Conservation (phyloP, 495 filamentous ascomycete genomes). For the Neurospora discreta region DNA sequence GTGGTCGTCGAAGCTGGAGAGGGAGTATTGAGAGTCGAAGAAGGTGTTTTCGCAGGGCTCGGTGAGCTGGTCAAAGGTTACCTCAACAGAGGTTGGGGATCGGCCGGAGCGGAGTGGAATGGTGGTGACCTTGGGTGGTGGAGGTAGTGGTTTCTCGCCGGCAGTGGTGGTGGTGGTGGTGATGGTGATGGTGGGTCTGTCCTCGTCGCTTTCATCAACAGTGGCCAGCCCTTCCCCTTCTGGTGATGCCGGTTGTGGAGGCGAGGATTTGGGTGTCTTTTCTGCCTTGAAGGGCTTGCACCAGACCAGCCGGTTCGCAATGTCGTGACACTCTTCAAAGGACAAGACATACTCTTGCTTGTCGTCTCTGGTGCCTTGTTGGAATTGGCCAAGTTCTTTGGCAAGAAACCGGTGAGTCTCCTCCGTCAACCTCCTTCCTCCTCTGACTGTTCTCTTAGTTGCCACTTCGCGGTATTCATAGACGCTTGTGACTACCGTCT, state of each 20-base stretch:
- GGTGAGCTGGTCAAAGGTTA: slow-evolving; percentile 59
- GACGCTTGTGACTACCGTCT: slow-evolving; percentile 68
- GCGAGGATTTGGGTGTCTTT: not conserved
- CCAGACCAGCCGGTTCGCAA: slow-evolving; percentile 64
- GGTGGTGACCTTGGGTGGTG: slow-evolving; percentile 10
- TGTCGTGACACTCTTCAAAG: slow-evolving; percentile 72
- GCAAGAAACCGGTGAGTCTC: slow-evolving; percentile 57
- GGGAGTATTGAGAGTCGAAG: slow-evolving; percentile 43
- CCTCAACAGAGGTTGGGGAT: slow-evolving; percentile 38
- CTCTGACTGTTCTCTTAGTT: slow-evolving; percentile 56
- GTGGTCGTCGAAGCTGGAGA: slow-evolving; percentile 62
- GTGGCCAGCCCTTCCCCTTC: slow-evolving; percentile 28
- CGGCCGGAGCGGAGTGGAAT: slow-evolving; percentile 39
- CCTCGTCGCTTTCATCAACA: slow-evolving; percentile 39
- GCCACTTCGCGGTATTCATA: slow-evolving; percentile 81
- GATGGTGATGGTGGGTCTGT: slow-evolving; percentile 10
- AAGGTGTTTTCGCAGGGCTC: slow-evolving; percentile 67
- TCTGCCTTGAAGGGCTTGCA: slow-evolving; percentile 37
- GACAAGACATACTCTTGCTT: slow-evolving; percentile 26
- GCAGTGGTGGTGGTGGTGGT: not conserved
- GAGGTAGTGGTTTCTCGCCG: slow-evolving; percentile 20
- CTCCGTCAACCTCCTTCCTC: slow-evolving; percentile 55
- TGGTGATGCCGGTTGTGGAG: slow-evolving; percentile 4
- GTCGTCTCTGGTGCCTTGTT: not conserved
- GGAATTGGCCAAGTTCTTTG: slow-evolving; percentile 16